phyloP scores from a whole-genome alignment of 2,329 filamentous ascomycete genomes.

The Drechslera avenae region DNA sequence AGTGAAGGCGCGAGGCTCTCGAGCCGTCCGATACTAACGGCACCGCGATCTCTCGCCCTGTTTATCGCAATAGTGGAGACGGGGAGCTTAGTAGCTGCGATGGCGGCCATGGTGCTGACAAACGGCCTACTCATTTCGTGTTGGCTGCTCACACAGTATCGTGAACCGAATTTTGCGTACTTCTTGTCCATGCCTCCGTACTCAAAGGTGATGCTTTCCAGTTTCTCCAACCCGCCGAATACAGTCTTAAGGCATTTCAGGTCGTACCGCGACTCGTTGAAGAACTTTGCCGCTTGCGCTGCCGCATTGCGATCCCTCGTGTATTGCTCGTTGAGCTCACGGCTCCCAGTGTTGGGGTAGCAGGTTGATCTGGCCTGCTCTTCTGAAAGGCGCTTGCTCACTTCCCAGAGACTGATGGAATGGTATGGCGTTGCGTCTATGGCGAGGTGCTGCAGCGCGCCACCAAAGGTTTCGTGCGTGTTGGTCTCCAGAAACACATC shows the following conservation, averaged over 20 bases:
- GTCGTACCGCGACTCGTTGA: slow-evolving; percentile 36
- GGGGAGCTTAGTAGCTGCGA: slow-evolving; percentile 18
- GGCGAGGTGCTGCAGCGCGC: slow-evolving; percentile 23
- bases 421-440: slow-evolving; percentile 37
- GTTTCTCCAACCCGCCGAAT: slow-evolving; percentile 17
- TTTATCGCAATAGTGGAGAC: slow-evolving; percentile 9
- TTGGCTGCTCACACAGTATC: slow-evolving; percentile 31
- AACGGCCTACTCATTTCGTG: slow-evolving; percentile 39
- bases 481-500: slow-evolving; percentile 21
- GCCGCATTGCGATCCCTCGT: slow-evolving; percentile 7
- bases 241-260: slow-evolving; percentile 23
- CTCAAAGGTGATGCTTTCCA: slow-evolving; percentile 14
- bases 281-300: slow-evolving; percentile 21
- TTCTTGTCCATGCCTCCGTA: slow-evolving; percentile 22
- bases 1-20: slow-evolving; percentile 26
- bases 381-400: slow-evolving; percentile 16
- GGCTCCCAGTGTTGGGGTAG: too few relatives aligned
- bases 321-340: slow-evolving; percentile 8
- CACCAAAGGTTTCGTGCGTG: slow-evolving; percentile 20
- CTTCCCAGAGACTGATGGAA: slow-evolving; percentile 30
- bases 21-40: slow-evolving; percentile 28
- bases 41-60: slow-evolving; percentile 11
- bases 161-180: slow-evolving; percentile 19
- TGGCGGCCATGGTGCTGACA: slow-evolving; percentile 29
- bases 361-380: not conserved